A percentile compares a stretch with the other conserved stretches of the same genome.
Evolutionary conservation across 257 asterid genomes (phyloP).

Genomic region (Forsythia viridissima): DNA sequence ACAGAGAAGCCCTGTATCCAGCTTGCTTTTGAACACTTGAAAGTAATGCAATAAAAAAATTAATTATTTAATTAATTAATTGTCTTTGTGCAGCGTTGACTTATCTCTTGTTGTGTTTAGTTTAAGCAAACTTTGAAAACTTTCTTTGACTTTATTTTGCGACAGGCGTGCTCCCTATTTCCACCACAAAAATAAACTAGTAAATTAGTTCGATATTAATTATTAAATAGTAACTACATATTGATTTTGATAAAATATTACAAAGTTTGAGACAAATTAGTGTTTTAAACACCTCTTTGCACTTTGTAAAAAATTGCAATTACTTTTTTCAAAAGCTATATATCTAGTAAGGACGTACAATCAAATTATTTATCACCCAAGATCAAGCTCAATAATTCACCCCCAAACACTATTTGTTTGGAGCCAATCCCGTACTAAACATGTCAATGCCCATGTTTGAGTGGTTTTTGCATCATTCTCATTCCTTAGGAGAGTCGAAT

Average conservation of each 20-base stretch:
- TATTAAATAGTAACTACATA: too few species aligned
- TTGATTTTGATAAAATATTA: too few species aligned
- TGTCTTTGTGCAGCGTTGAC: background rate
- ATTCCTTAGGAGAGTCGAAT: too few species aligned
- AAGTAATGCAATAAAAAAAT: background rate
- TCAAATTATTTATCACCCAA: background rate
- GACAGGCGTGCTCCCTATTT: background rate
- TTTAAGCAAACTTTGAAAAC: background rate
- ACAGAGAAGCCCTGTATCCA: too few species aligned
- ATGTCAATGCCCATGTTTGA: background rate
- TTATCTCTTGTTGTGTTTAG: background rate
- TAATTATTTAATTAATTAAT: background rate
- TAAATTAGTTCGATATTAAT: too few species aligned
- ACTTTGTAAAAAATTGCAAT: background rate
- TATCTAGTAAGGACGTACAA: background rate
- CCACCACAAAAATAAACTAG: background rate
- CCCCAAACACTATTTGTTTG: background rate
- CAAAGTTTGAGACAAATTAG: background rate
- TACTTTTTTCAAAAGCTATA: too few species aligned
- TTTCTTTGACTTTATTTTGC: background rate
- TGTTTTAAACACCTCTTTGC: background rate
- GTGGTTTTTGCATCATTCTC: too few species aligned
- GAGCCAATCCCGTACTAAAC: background rate
- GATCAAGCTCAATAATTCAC: background rate
- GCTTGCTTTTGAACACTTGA: background rate